phyloP scores from a whole-genome alignment of 2,329 filamentous ascomycete genomes.

The Talaromyces funiculosus region DNA sequence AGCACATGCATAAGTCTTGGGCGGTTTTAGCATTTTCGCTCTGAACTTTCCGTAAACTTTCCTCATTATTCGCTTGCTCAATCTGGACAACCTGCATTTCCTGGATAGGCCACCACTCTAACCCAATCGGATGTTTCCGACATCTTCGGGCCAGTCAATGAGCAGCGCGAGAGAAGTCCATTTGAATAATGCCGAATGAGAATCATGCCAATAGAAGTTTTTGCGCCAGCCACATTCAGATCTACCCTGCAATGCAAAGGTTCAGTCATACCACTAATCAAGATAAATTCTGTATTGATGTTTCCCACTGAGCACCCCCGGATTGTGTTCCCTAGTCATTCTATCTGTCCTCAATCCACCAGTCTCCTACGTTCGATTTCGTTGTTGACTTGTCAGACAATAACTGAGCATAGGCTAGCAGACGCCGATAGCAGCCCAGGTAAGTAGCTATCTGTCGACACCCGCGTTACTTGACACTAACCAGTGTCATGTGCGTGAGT shows the following conservation, averaged over 20 bases:
- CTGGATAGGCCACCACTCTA: conserved; percentile 9
- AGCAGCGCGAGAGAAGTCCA: background rate
- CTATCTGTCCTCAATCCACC: background rate
- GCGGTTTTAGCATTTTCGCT: background rate
- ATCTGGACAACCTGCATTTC: background rate
- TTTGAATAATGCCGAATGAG: background rate
- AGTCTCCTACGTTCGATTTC: background rate
- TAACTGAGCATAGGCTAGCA: background rate
- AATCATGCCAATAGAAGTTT: background rate
- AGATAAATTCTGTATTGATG: background rate
- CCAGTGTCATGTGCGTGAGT: background rate
- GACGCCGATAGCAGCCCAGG: background rate
- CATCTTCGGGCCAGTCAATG: background rate
- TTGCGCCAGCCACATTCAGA: conserved; percentile 6
- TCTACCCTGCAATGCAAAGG: background rate
- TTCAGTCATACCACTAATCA: background rate
- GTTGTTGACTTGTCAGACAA: conserved; percentile 2
- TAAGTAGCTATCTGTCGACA: background rate
- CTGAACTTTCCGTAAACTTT: conserved; percentile 2
- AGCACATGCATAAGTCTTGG: conserved; percentile 9
- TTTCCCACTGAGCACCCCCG: background rate
- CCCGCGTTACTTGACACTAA: background rate
- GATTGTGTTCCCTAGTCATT: background rate
- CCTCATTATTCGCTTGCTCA: conserved; percentile 9
- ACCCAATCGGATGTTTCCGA: conserved; percentile 7